These are phyloP conservation scores for Acaromyces ingoldii DNA, from an alignment of 1,284 basidiomycete genomes.

Conservation along the genomic window DNA sequence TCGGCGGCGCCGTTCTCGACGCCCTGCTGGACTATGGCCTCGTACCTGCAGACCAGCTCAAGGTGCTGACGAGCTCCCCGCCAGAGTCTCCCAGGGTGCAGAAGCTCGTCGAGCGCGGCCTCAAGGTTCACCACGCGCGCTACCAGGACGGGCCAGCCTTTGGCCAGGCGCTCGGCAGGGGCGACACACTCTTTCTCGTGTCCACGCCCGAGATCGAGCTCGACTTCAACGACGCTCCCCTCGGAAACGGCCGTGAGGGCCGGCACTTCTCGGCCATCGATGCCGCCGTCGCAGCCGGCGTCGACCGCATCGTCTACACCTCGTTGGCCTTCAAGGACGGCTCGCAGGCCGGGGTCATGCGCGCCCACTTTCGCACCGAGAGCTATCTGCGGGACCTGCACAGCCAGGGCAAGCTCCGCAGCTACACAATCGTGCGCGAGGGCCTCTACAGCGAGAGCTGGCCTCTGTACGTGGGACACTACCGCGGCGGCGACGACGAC, in stretches of 20 bases:
- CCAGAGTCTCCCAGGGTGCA: background rate
- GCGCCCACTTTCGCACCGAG: constrained; percentile 53
- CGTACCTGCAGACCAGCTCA: background rate
- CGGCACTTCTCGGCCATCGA: constrained; percentile 53
- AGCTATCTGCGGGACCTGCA: constrained; percentile 44
- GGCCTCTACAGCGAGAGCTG: constrained; percentile 54
- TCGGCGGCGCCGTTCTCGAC: constrained; percentile 3
- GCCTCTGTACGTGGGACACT: constrained; percentile 50
- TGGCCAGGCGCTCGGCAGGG: constrained; percentile 45
- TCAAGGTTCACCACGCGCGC: constrained; percentile 50
- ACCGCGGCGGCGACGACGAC: background rate
- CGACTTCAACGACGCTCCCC: constrained; percentile 44
- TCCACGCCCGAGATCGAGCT: constrained; percentile 53
- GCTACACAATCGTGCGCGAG: constrained; percentile 53
- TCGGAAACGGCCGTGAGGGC: constrained; percentile 1
- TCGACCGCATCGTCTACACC: constrained; percentile 54
- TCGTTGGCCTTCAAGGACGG: constrained; percentile 49
- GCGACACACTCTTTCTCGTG: constrained; percentile 52
- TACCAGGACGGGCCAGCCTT: constrained; percentile 44
- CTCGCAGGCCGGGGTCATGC: constrained; percentile 51
- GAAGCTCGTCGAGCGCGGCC: constrained; percentile 18
- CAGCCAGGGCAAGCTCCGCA: constrained; percentile 41
- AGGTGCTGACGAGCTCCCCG: constrained; percentile 5
- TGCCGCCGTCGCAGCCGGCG: constrained; percentile 50
- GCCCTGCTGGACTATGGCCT: constrained; percentile 4